Percentiles rank a stretch among this genome's conserved stretches.
Conservation (phyloP, 352 stramenopile species). For the Globisporangium nunn region DNA sequence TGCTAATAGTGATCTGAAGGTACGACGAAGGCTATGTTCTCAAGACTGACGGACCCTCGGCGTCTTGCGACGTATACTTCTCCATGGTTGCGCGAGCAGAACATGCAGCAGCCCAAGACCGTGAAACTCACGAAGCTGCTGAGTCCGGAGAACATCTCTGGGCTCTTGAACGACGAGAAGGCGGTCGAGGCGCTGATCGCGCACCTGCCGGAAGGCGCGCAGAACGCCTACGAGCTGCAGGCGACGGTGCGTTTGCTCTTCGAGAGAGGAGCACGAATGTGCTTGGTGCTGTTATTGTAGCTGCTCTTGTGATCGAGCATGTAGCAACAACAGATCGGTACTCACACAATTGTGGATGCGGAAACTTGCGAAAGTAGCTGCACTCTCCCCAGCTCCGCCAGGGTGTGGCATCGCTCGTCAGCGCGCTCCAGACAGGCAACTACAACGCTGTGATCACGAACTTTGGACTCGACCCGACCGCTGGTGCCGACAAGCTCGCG, state of each 20-base stretch:
- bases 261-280: neutral
- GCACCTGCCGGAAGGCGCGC: constrained; percentile 76
- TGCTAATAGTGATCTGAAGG: neutral
- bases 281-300: too few species aligned
- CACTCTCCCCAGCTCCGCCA: constrained; percentile 85
- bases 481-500: constrained; percentile 71
- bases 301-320: neutral
- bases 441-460: constrained; percentile 88
- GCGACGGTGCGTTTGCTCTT: constrained; percentile 35
- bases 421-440: constrained; percentile 84
- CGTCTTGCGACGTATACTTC: neutral
- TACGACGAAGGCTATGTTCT: too few species aligned
- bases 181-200: constrained; percentile 48
- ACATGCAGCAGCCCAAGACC: constrained; percentile 41
- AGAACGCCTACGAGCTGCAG: constrained; percentile 67
- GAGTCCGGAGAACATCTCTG: constrained; percentile 40
- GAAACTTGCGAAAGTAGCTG: constrained; percentile 21
- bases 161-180: constrained; percentile 58
- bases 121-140: constrained; percentile 63
- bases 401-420: constrained; percentile 79
- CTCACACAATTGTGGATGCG: neutral
- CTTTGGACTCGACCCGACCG: constrained; percentile 80
- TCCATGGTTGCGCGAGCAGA: neutral
- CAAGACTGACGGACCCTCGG: neutral
- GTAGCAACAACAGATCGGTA: neutral